Base-by-base conservation (phyloP, 2,329 filamentous ascomycete species). In the Botrytis pseudocinerea region DNA sequence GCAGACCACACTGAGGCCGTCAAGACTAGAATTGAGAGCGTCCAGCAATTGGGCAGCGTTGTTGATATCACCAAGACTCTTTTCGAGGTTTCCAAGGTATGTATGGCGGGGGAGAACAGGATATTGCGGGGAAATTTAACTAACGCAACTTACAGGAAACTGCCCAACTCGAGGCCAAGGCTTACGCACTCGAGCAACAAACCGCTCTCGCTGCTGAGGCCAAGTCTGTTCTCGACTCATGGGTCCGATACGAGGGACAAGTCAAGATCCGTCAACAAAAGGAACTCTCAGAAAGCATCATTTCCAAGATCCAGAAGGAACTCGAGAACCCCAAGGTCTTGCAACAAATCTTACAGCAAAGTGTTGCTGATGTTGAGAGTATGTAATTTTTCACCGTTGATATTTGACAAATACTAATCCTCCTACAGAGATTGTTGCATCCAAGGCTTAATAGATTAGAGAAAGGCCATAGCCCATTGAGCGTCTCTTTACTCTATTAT, bases 261-360 rank as follows among this genome's bases (percentile, higher is more conserved):
- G 95, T 99, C 82, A 99, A 98, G 93, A 92, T 95, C 88, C 92
- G 96, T 84, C 94, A 99, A 88, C 96, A 99, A 90, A 92, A 89
- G 85, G 96, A 99, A 89, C 90, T 99, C 78, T 94, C 96, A 77
- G 91, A 97, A 83, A 90, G 87, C 84, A 88, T 99, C 85, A 98
- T 99, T 82, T 90, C 92, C 88, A 99, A 98, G 91, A 96, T 98
- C 83, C 92, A 93, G 85, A 98, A 98, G 91, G 95, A 98, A 89
- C 91, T 99, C 74, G 93, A 98, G 89, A 98, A 93, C 89, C 96
- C 97, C 84, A 98, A 95, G 90, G 89, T 92, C 78, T 91, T 99
- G 80, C 94, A 98, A 89, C 94, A 98, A 87, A 98, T 99, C 82
- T 91, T 99, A 80, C 92, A 96, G 87, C 96, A 99, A 89, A 97